Conservation (phyloP, 805 yeast species). For the Lachancea thermotolerans region DNA sequence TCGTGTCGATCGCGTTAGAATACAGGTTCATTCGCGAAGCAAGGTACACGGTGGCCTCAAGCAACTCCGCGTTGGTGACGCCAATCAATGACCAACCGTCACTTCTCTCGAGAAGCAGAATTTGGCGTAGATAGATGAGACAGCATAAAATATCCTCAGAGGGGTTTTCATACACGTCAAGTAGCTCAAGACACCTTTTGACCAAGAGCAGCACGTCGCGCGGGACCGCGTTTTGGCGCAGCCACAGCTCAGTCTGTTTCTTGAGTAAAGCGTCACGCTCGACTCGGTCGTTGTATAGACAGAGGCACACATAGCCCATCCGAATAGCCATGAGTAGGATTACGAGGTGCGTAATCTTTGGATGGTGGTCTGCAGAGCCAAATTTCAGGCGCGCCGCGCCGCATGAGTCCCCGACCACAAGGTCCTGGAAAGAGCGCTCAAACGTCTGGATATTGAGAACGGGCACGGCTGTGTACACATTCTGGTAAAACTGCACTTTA, state of each 20-base stretch:
- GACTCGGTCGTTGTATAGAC: background rate
- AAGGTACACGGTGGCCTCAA: conserved; percentile 2
- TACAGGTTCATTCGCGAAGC: conserved; percentile 3
- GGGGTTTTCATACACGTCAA: conserved; percentile 4
- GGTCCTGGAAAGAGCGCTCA: conserved; percentile 22
- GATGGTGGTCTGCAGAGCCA: background rate
- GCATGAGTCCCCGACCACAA: conserved; percentile 13
- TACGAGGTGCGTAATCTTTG: conserved; percentile 1
- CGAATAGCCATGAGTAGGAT: conserved; percentile 3
- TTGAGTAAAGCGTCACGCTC: background rate
- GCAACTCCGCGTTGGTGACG: background rate
- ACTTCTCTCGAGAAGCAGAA: background rate
- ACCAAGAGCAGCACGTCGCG: conserved; percentile 4
- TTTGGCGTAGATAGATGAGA: conserved; percentile 5
- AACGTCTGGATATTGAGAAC: conserved; percentile 25
- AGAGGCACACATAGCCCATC: conserved; percentile 6
- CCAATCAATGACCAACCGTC: conserved; percentile 1
- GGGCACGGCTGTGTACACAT: conserved; percentile 25
- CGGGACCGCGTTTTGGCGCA: background rate
- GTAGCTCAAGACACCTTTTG: conserved; percentile 1
- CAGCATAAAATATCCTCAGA: conserved; percentile 4
- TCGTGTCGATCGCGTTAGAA: background rate
- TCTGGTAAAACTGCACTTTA: conserved; percentile 26
- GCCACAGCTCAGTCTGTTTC: background rate
- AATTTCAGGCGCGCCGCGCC: conserved; percentile 5